Conservation (phyloP, 768 basidiomycete species). For the Termitomyces sp. region DNA sequence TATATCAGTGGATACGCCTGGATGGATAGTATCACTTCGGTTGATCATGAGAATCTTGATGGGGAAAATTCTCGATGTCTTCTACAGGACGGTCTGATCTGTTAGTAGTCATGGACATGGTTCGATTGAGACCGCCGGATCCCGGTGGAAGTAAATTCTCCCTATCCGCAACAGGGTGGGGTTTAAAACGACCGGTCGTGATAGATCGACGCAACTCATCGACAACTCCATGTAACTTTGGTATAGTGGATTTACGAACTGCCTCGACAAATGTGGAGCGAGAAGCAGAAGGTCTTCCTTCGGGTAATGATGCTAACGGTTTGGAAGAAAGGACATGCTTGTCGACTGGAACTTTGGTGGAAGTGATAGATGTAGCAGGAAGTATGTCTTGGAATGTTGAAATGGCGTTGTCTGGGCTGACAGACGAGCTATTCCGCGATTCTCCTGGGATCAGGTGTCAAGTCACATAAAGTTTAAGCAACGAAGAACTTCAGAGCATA, state of each 20-base stretch:
- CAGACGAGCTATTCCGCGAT: constrained; percentile 1
- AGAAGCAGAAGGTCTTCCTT: not conserved
- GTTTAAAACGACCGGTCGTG: constrained; percentile 34
- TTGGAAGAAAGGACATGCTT: not conserved
- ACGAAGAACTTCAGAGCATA: constrained; percentile 3
- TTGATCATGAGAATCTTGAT: not conserved
- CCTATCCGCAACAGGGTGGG: not conserved
- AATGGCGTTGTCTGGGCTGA: constrained; percentile 8
- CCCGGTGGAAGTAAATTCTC: constrained; percentile 6
- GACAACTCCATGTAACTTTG: constrained; percentile 35
- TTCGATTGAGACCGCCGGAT: constrained; percentile 5
- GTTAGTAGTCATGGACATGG: not conserved
- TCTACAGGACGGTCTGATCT: constrained; percentile 1
- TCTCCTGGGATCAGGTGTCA: constrained; percentile 2
- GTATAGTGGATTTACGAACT: constrained; percentile 28
- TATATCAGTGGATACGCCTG: constrained; percentile 5
- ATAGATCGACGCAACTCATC: constrained; percentile 28
- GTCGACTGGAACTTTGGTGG: constrained; percentile 25
- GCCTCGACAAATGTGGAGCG: constrained; percentile 23
- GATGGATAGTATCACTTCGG: constrained; percentile 3
- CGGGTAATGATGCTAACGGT: constrained; percentile 2
- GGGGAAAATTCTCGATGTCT: constrained; percentile 5
- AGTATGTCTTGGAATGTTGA: constrained; percentile 45
- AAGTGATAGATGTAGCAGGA: constrained; percentile 39
- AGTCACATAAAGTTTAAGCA: not conserved